Conservation (phyloP, 1,139 yeast genomes). For the Candida tropicalis region DNA sequence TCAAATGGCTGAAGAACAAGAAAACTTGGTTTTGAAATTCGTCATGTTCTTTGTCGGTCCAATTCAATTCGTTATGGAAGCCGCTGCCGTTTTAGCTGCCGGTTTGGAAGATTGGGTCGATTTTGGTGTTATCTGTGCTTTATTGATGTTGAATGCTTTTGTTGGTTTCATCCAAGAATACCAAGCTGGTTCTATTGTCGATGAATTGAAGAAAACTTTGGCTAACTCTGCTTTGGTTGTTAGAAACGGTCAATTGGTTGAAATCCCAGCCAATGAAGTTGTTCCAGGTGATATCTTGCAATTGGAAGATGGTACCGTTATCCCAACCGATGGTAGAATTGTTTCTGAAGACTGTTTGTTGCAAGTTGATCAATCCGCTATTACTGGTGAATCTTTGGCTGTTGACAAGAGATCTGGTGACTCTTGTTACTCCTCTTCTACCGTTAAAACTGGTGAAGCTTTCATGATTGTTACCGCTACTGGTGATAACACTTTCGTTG, state of each 20-base stretch:
- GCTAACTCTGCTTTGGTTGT: conserved; percentile 87
- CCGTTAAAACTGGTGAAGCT: conserved; percentile 97
- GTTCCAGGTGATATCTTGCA: conserved; percentile 94
- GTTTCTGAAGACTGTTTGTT: conserved; percentile 86
- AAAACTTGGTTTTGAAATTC: conserved; percentile 81
- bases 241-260: conserved; percentile 79
- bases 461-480: conserved; percentile 95
- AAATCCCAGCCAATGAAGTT: conserved; percentile 77
- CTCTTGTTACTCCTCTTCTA: conserved; percentile 87
- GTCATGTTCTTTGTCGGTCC: conserved; percentile 96
- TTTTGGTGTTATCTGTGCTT: conserved; percentile 95
- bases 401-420: conserved; percentile 93
- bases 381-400: conserved; percentile 97
- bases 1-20: conserved; percentile 93
- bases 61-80: conserved; percentile 98
- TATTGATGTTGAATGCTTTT: conserved; percentile 82
- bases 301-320: conserved; percentile 92
- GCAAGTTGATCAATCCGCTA: conserved; percentile 97
- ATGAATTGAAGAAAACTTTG: conserved; percentile 88
- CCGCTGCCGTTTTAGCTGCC: conserved; percentile 96
- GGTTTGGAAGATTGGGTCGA: conserved; percentile 99
- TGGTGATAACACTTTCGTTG: conserved; percentile 91
- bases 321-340: conserved; percentile 95
- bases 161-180: conserved; percentile 98
- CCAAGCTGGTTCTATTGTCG: conserved; percentile 97